These are phyloP conservation scores for Jacaranda copaia DNA, from an alignment of 257 asterid genomes.

Conservation along the genomic window DNA sequence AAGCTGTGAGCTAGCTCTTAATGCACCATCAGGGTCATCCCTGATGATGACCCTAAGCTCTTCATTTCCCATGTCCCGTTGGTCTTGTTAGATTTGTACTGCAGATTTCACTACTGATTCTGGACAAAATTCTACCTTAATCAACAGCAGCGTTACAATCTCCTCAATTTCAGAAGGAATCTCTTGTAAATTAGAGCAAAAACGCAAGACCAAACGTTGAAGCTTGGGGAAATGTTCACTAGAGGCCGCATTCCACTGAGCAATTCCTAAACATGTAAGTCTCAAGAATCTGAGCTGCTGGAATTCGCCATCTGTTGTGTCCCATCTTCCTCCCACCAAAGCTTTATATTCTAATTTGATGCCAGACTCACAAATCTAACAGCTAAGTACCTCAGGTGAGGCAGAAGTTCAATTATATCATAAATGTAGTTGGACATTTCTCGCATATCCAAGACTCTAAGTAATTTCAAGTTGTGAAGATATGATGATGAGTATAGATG, in stretches of 20 bases:
- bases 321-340: constrained; percentile 16
- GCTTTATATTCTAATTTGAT: constrained; percentile 18
- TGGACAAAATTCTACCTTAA: constrained; percentile 22
- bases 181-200: background rate
- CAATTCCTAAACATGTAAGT: background rate
- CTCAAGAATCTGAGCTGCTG: constrained; percentile 34
- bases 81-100: constrained; percentile 27
- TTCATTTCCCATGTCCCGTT: constrained; percentile 31
- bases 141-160: constrained; percentile 24
- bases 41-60: constrained; percentile 25
- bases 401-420: constrained; percentile 23
- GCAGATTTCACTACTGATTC: background rate
- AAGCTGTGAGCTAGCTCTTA: background rate
- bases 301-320: constrained; percentile 33
- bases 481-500: background rate
- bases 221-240: constrained; percentile 30
- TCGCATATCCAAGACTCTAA: constrained; percentile 36
- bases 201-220: constrained; percentile 11
- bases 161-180: constrained; percentile 19
- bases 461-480: constrained; percentile 31
- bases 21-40: background rate
- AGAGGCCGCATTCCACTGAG: constrained; percentile 1
- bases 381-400: constrained; percentile 38
- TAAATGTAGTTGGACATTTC: no score
- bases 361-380: constrained; percentile 16